These are phyloP conservation scores for Spongispora temasekensis DNA, from an alignment of 1,284 basidiomycete species.

Conservation along the genomic window DNA sequence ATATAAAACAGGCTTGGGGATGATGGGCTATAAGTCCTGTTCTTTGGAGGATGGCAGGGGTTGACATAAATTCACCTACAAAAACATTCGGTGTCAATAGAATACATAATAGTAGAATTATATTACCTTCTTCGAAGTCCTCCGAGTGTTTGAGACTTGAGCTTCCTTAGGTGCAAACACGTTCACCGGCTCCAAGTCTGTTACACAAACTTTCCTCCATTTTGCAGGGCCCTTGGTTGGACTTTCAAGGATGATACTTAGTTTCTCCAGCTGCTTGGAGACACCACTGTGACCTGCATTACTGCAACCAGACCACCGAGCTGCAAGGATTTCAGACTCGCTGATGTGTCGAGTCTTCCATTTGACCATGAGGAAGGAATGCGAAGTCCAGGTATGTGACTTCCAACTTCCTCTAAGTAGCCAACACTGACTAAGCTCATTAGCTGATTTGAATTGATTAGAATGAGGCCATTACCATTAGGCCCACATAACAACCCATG, in stretches of 20 bases:
- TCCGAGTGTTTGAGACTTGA: background rate
- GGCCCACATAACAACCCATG: no score
- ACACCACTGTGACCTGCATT: background rate
- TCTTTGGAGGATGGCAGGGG: background rate
- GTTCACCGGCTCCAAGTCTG: background rate
- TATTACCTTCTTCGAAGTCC: background rate
- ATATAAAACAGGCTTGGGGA: background rate
- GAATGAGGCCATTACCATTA: no score
- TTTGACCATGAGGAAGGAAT: background rate
- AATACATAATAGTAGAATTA: background rate
- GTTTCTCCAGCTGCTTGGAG: background rate
- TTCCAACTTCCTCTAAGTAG: background rate
- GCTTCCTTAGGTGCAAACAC: background rate
- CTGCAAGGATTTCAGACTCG: background rate
- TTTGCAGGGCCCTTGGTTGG: background rate
- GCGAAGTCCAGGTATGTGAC: background rate
- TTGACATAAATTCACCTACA: background rate
- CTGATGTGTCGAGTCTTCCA: background rate
- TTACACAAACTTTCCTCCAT: background rate
- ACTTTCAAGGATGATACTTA: background rate
- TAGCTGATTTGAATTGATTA: background rate
- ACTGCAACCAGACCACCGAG: background rate
- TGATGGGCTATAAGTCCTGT: background rate
- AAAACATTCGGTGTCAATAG: background rate
- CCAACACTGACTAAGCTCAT: background rate